Conservation (phyloP, 257 asterid species). For the Capsicum chinense region DNA sequence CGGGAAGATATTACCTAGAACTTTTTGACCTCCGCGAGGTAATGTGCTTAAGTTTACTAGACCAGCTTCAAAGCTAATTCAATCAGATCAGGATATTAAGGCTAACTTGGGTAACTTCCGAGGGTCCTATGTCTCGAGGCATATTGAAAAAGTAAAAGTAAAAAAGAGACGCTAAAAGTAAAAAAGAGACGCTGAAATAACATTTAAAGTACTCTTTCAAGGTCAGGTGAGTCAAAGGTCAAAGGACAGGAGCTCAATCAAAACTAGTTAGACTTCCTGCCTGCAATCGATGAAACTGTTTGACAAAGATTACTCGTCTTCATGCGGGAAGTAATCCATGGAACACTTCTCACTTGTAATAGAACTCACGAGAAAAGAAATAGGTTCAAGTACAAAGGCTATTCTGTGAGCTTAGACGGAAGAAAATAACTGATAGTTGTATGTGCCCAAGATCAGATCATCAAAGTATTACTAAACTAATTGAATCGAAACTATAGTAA, state of each 20-base stretch:
- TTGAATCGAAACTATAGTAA: constrained; percentile 3
- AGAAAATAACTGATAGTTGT: background rate
- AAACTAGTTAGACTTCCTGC: constrained; percentile 13
- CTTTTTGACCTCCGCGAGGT: background rate
- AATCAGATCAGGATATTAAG: constrained; percentile 19
- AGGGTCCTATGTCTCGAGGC: background rate
- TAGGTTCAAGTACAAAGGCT: background rate
- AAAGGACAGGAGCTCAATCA: background rate
- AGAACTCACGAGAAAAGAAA: background rate
- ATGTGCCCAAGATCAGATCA: constrained; percentile 20
- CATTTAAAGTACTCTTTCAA: background rate
- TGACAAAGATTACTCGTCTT: background rate
- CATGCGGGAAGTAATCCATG: background rate
- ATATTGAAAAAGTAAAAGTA: background rate
- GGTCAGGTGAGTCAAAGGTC: constrained; percentile 19
- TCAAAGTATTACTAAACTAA: background rate
- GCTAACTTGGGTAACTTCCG: background rate
- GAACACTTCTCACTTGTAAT: constrained; percentile 8
- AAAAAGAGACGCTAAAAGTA: background rate
- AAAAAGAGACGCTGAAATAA: background rate
- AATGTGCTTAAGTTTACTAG: constrained; percentile 9
- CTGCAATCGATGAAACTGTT: background rate
- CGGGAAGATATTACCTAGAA: background rate
- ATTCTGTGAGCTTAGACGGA: background rate
- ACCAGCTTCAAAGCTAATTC: constrained; percentile 24